phyloP scores from a whole-genome alignment of 1,284 basidiomycete genomes.

The Apiotrichum akiyoshidainum region DNA sequence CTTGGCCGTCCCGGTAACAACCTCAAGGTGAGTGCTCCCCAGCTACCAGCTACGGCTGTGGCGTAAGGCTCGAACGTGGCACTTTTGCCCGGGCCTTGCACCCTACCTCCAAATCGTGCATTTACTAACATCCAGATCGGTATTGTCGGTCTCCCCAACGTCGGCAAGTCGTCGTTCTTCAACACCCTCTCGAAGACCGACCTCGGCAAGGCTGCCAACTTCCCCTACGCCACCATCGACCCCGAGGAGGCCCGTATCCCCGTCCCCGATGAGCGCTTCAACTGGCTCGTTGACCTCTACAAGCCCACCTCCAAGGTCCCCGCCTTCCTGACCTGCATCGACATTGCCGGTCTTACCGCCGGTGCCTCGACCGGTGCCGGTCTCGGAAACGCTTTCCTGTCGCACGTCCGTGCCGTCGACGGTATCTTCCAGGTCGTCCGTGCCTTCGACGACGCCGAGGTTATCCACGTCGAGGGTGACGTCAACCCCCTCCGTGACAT shows the following conservation, averaged over 20 bases:
- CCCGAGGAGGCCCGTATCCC: conserved; percentile 87
- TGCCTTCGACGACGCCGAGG: conserved; percentile 97
- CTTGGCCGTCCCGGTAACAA: conserved; percentile 91
- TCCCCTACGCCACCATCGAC: conserved; percentile 95
- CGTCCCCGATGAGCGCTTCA: conserved; percentile 92
- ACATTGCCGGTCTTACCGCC: conserved; percentile 96
- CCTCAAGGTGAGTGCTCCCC: conserved; percentile 43
- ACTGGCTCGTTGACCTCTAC: conserved; percentile 88
- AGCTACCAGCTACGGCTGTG: no score
- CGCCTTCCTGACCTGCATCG: conserved; percentile 95
- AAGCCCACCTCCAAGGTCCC: conserved; percentile 86
- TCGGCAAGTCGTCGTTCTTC: conserved; percentile 92
- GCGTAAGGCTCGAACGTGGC: not conserved
- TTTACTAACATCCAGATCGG: conserved; percentile 67
- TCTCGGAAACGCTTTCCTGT: conserved; percentile 96
- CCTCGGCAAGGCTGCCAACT: conserved; percentile 97
- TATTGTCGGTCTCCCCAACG: conserved; percentile 94
- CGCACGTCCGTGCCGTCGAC: conserved; percentile 95
- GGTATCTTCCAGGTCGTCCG: conserved; percentile 99
- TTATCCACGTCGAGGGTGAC: conserved; percentile 98
- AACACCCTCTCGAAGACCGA: conserved; percentile 87
- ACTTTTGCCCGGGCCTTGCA: not conserved
- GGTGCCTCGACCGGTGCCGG: conserved; percentile 97
- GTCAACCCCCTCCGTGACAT: conserved; percentile 95
- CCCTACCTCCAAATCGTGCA: not conserved